These are phyloP conservation scores for Beta vulgaris DNA, from an alignment of 148 eudicot genomes.

Conservation along the genomic window DNA sequence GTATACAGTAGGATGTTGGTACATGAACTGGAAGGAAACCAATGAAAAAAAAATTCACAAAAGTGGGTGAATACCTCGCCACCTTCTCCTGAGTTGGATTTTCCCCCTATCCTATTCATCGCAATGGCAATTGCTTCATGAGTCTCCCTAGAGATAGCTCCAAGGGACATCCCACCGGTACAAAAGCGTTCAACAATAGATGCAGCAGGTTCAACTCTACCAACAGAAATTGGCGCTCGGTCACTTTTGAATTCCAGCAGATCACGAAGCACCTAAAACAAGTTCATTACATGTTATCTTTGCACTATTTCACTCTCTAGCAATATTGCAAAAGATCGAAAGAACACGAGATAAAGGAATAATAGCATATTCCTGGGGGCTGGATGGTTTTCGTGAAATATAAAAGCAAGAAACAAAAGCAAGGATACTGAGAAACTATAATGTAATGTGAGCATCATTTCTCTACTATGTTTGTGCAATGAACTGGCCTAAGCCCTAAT, in stretches of 20 bases:
- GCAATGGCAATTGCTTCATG: slow-evolving; percentile 99
- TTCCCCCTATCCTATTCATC: slow-evolving; percentile 97
- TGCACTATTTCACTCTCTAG: background rate
- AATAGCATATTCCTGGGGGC: background rate
- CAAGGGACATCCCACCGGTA: slow-evolving; percentile 99
- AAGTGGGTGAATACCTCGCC: slow-evolving; percentile 69
- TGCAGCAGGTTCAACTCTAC: slow-evolving; percentile 90
- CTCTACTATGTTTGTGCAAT: too few relatives aligned
- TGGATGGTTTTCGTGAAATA: background rate
- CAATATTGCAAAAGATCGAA: background rate
- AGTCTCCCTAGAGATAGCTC: slow-evolving; percentile 99
- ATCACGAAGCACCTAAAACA: slow-evolving; percentile 83
- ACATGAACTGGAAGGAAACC: too few relatives aligned
- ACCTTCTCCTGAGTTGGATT: slow-evolving; percentile 99
- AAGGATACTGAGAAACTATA: too few relatives aligned
- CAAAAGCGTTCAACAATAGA: slow-evolving; percentile 93
- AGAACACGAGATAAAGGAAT: background rate
- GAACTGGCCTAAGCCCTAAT: too few relatives aligned
- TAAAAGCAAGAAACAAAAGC: too few relatives aligned
- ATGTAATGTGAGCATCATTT: too few relatives aligned
- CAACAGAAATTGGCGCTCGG: slow-evolving; percentile 88
- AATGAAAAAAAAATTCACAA: background rate
- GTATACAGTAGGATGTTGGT: background rate
- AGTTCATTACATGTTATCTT: background rate
- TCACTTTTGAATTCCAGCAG: slow-evolving; percentile 89